phyloP scores from a whole-genome alignment of 306 rosid genomes.

The Argentina anserina region DNA sequence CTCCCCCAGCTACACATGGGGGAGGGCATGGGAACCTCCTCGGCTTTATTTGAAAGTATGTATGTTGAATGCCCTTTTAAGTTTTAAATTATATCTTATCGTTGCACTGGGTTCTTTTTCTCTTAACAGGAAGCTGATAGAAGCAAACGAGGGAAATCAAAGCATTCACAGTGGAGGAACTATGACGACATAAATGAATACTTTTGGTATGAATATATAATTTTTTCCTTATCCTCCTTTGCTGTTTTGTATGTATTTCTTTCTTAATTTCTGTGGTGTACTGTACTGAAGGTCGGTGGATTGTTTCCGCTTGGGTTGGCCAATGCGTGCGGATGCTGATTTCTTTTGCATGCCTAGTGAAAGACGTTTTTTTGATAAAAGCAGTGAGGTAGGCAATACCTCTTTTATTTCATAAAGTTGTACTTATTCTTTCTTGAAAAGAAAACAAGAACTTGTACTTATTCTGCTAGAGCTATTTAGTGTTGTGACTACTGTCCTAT shows the following conservation, averaged over 20 bases:
- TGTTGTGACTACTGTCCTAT: background rate
- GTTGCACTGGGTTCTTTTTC: constrained; percentile 15
- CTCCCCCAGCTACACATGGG: background rate
- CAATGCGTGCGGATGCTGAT: constrained; percentile 97
- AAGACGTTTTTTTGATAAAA: constrained; percentile 37
- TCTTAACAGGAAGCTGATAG: constrained; percentile 68
- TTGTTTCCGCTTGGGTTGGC: constrained; percentile 98
- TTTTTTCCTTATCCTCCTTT: background rate
- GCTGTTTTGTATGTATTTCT: background rate
- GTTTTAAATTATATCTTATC: constrained; percentile 12
- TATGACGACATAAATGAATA: constrained; percentile 96
- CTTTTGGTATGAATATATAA: constrained; percentile 60
- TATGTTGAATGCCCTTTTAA: background rate
- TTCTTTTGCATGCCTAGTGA: constrained; percentile 58
- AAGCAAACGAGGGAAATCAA: constrained; percentile 83
- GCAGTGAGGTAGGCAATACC: constrained; percentile 50
- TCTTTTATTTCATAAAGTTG: background rate
- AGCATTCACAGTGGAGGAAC: constrained; percentile 99
- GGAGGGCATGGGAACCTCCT: background rate
- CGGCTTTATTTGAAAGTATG: background rate
- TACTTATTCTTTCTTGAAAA: no score
- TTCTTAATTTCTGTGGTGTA: constrained; percentile 26
- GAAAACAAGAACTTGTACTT: no score
- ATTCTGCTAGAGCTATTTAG: background rate
- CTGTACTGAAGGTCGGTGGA: constrained; percentile 72